A percentile compares a stretch with the other conserved stretches of the same genome.
phyloP scores from a whole-genome alignment of 768 basidiomycete genomes.

The Cyclocybe aegerita region DNA sequence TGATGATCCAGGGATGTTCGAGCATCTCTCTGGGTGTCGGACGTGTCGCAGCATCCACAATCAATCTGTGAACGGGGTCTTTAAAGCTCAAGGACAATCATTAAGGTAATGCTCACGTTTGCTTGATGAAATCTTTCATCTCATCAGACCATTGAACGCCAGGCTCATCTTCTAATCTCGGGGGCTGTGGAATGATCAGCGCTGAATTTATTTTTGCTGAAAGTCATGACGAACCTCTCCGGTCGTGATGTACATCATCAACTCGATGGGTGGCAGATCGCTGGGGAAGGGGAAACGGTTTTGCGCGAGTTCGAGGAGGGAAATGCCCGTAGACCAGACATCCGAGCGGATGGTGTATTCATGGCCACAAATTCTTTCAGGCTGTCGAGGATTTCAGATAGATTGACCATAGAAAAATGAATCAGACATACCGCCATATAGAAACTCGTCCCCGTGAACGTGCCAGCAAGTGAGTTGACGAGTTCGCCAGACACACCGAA shows the following conservation, averaged over 20 bases:
- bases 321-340: conserved; percentile 97
- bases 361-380: conserved; percentile 90
- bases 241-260: conserved; percentile 86
- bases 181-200: conserved; percentile 50
- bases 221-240: conserved; percentile 55
- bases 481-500: conserved; percentile 98
- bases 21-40: conserved; percentile 85
- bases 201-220: conserved; percentile 7
- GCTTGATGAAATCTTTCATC: conserved; percentile 91
- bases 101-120: conserved; percentile 56
- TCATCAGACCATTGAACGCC: conserved; percentile 71
- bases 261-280: conserved; percentile 90
- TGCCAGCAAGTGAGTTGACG: conserved; percentile 86
- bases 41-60: conserved; percentile 62
- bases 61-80: conserved; percentile 49
- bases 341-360: conserved; percentile 95
- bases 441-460: conserved; percentile 96
- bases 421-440: conserved; percentile 91
- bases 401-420: background rate
- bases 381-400: conserved; percentile 43
- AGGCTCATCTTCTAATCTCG: conserved; percentile 76
- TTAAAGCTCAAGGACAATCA: conserved; percentile 3
- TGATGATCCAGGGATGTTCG: conserved; percentile 78
- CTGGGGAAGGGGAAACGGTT: conserved; percentile 95
- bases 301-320: conserved; percentile 89